Base-by-base conservation (phyloP, 306 rosid species). In the Vigna radiata region DNA sequence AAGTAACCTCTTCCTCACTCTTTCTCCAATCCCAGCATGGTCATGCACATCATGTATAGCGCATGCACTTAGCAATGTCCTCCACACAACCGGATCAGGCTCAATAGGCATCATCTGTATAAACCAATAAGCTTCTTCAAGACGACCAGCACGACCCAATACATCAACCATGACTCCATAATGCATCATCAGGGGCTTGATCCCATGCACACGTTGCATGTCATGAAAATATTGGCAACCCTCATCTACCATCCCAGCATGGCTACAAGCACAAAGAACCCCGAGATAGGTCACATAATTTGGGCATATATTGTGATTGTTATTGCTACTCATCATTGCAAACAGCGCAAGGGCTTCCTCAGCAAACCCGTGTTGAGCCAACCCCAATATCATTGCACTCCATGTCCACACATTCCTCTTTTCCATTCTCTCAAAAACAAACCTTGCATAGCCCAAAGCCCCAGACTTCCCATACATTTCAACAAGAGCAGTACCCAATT, bases 381-480 rank as follows among this genome's bases (percentile, higher is more conserved):
- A 81, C 60, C 97, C 99, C 62, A 86, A 69, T 59, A 92, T 90
- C 97, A 95, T 95, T 19, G 96, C 96, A 85, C 91, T 95, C 97
- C 97, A 92, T 14, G 99, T 90, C 97, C 97, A 92, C 68, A 92
- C 99, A 82, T 90, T 90, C 84, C 85, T 82, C 84, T 79, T 61
- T 11, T 83, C 81, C 85, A 92, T 78, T 62, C 87, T 86, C 56
- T 86, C 64, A 52, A 92, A 92, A 12, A 89, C 90, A 82, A 65
- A 50, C 82, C 81, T 85, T 5, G 92, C 93, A 89, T 70, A 87
- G 46, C 27, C 75, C 47, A 92, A 74, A 58, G 80, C 75, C n/a
- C 97, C 99, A 10, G 97, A 90, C 59, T 92, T 92, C 8, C 89
- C 93, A 54, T 95, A 92, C 97, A 91, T 92, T 47, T 90, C 97